phyloP scores from a whole-genome alignment of 495 filamentous ascomycete genomes.

The Aspergillus cristatus region DNA sequence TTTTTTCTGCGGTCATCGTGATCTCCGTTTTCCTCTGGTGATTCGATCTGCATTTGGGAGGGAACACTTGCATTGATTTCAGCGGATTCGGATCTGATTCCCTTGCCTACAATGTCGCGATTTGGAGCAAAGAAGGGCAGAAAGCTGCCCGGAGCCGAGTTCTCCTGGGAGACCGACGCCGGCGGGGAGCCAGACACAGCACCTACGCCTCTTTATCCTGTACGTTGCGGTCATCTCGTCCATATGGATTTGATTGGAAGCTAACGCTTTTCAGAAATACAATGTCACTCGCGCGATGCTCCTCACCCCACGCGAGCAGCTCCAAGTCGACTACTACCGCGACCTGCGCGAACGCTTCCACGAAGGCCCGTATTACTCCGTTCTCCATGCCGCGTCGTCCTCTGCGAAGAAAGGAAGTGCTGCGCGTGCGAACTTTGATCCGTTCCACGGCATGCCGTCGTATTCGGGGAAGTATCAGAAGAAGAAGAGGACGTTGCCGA shows the following conservation, averaged over 20 bases:
- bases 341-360: slow-evolving; percentile 42
- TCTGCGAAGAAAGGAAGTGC: slow-evolving; percentile 32
- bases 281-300: slow-evolving; percentile 24
- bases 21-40: neutral
- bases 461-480: slow-evolving; percentile 49
- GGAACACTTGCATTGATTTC: too few relatives aligned
- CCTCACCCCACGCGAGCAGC: slow-evolving; percentile 24
- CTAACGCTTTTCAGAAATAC: too few relatives aligned
- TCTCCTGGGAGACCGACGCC: slow-evolving; percentile 32
- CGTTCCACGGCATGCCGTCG: slow-evolving; percentile 52
- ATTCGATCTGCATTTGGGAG: too few relatives aligned
- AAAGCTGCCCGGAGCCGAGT: slow-evolving; percentile 32
- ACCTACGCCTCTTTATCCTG: slow-evolving; percentile 35
- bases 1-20: slow-evolving; percentile 8
- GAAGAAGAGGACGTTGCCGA: slow-evolving; percentile 41
- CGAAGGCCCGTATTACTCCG: slow-evolving; percentile 49
- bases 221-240: slow-evolving; percentile 14
- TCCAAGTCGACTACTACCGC: slow-evolving; percentile 37
- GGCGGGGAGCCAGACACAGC: slow-evolving; percentile 32
- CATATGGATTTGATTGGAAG: too few relatives aligned
- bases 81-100: too few relatives aligned
- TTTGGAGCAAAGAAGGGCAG: slow-evolving; percentile 31
- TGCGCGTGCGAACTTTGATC: slow-evolving; percentile 38
- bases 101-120: slow-evolving; percentile 24
- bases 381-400: slow-evolving; percentile 38